phyloP scores from a whole-genome alignment of 2,329 filamentous ascomycete genomes.

The Phaeosphaeriaceae sp. region DNA sequence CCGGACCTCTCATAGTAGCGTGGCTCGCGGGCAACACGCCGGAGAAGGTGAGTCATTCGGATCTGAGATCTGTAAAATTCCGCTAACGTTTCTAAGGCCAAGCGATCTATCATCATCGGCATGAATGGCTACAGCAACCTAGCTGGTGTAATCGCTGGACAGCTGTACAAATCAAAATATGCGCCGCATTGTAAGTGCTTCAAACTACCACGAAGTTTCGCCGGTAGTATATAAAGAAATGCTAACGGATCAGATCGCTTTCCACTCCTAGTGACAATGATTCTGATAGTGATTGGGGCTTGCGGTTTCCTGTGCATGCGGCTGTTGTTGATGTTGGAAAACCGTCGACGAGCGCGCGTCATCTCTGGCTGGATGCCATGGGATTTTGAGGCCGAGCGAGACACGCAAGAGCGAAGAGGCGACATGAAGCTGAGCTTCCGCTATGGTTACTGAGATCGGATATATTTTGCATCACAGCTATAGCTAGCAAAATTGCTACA shows the following conservation, averaged over 20 bases:
- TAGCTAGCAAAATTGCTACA: neutral
- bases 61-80: neutral
- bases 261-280: neutral
- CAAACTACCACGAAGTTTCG: too few species aligned
- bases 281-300: neutral
- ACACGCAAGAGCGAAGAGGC: neutral
- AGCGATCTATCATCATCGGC: neutral
- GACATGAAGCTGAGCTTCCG: neutral
- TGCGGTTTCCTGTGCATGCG: neutral
- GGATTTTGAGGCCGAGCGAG: neutral
- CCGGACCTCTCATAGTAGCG: neutral
- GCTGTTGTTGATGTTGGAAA: neutral
- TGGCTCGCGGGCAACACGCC: neutral
- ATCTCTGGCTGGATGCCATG: neutral
- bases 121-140: neutral
- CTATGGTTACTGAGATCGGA: neutral
- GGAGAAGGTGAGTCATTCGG: neutral
- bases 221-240: too few species aligned
- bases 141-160: neutral
- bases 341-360: neutral
- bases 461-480: neutral
- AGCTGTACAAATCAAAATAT: conserved; percentile 1
- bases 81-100: neutral
- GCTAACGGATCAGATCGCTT: neutral
- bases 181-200: neutral